Evolutionary conservation across 1,139 yeast species (phyloP).

Genomic region (Lodderomyces elongisporus): DNA sequence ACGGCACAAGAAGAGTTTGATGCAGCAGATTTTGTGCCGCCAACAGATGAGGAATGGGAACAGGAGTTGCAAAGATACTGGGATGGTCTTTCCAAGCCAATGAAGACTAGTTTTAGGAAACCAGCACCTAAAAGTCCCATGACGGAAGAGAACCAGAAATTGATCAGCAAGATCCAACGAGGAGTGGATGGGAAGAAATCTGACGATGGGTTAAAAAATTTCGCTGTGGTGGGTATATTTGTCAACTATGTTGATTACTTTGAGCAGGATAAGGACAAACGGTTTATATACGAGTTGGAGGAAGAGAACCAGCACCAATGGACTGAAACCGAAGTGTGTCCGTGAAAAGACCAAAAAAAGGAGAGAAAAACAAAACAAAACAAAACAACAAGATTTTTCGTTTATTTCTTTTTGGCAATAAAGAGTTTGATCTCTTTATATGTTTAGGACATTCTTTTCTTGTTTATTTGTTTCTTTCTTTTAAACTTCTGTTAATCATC

Average conservation of each 20-base stretch:
- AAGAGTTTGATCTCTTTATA: too few relatives aligned
- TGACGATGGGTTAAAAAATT: conserved; percentile 62
- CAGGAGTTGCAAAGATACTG: conserved; percentile 61
- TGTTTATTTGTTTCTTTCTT: too few relatives aligned
- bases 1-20: conserved; percentile 6
- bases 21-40: conserved; percentile 28
- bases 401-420: too few relatives aligned
- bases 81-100: conserved; percentile 49
- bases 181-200: conserved; percentile 83
- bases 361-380: neutral
- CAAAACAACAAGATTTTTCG: neutral
- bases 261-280: conserved; percentile 53
- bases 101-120: conserved; percentile 63
- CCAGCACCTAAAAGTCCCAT: conserved; percentile 65
- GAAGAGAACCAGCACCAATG: conserved; percentile 59
- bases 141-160: conserved; percentile 51
- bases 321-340: conserved; percentile 76
- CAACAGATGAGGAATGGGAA: conserved; percentile 61
- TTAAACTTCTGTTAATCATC: too few relatives aligned
- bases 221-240: conserved; percentile 64
- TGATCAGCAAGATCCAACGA: conserved; percentile 65
- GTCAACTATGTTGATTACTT: conserved; percentile 70
- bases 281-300: conserved; percentile 51
- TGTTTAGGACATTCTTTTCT: too few relatives aligned
- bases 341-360: conserved; percentile 26